These are phyloP conservation scores for Gliomastix tumulicola DNA, from an alignment of 2,329 filamentous ascomycete genomes.

Conservation along the genomic window DNA sequence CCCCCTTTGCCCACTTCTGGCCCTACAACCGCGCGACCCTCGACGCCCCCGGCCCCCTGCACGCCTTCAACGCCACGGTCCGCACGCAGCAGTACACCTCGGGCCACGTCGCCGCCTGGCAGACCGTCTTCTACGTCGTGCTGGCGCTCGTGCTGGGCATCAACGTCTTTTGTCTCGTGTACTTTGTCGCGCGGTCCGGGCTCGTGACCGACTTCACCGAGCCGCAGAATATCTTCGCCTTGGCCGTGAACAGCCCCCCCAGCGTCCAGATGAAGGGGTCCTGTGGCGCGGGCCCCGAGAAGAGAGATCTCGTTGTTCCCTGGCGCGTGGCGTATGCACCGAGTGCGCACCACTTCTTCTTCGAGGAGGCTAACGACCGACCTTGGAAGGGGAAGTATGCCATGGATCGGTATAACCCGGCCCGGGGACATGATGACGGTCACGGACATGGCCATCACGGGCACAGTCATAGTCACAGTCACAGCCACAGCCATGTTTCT, in stretches of 20 bases:
- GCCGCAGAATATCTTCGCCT: slow-evolving; percentile 65
- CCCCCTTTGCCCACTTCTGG: slow-evolving; percentile 56
- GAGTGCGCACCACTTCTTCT: slow-evolving; percentile 32
- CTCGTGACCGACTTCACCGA: slow-evolving; percentile 75
- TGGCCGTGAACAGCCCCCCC: slow-evolving; percentile 56
- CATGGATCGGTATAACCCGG: slow-evolving; percentile 44
- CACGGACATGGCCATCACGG: too few relatives aligned
- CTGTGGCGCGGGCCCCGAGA: slow-evolving; percentile 27
- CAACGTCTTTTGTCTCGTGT: slow-evolving; percentile 58
- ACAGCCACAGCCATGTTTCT: too few relatives aligned
- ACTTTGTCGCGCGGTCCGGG: slow-evolving; percentile 46
- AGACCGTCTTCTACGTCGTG: slow-evolving; percentile 60
- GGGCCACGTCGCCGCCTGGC: slow-evolving; percentile 52
- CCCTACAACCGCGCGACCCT: slow-evolving; percentile 22
- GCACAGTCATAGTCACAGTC: too few relatives aligned
- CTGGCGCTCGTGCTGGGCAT: slow-evolving; percentile 59
- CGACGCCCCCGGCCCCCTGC: slow-evolving; percentile 32
- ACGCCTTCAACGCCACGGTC: slow-evolving; percentile 58
- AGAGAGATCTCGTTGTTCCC: slow-evolving; percentile 27
- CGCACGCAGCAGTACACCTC: slow-evolving; percentile 64
- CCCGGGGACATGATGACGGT: too few relatives aligned
- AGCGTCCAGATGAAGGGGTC: slow-evolving; percentile 25
- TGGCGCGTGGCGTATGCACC: slow-evolving; percentile 32
- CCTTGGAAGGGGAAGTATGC: slow-evolving; percentile 21
- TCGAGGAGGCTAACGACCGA: slow-evolving; percentile 25